Base-by-base conservation (phyloP, 2,329 filamentous ascomycete genomes). In the Stachybotrys chartarum region DNA sequence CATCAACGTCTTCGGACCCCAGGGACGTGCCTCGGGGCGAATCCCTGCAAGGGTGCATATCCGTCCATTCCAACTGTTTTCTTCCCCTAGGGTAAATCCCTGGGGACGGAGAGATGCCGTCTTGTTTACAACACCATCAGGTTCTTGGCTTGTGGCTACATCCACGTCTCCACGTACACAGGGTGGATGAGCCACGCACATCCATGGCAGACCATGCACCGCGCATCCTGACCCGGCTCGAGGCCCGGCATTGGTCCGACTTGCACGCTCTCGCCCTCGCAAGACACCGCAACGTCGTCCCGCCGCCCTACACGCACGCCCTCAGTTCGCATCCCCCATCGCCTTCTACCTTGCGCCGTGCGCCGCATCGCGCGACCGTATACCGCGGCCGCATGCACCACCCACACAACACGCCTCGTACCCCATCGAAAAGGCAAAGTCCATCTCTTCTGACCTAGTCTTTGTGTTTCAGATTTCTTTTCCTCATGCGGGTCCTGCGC, bases 391-490 rank as follows among this genome's bases (percentile, higher is more conserved):
- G 35, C 35, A 10, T 42, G 35, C 35, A 42, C 14, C 35, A 24
- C 24, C 24, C 24, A 24, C 35, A 42, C 35, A 42, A 42, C 35
- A 42, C 5, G 49, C 49, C 49, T 50, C 18, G 6, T 50, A 10
- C 35, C 10, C 10, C 35, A 42, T 10, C 8, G 35, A 42, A 42
- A 42, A 42, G 24, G 24, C 24, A 24, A 24, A 3, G 24, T 24
- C 24, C 24, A 24, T 24, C 14, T 42, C 35, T 10, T 42, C 35
- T 42, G 12, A 47, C 30, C 32, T 45, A 18, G 24, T 45, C 24
- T 54, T 24, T 51, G 54, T 48, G 56, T 58, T 58, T 58, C 56
- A 58, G 24, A 49, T 53, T 31, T 30, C 16, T 46, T 42, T 53
- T 45, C n/a, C 46, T 53, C 51, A 32, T 50, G 50, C 32, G 42